These are phyloP conservation scores for Penicillium frequentans DNA, from an alignment of 2,329 filamentous ascomycete species.

Conservation along the genomic window DNA sequence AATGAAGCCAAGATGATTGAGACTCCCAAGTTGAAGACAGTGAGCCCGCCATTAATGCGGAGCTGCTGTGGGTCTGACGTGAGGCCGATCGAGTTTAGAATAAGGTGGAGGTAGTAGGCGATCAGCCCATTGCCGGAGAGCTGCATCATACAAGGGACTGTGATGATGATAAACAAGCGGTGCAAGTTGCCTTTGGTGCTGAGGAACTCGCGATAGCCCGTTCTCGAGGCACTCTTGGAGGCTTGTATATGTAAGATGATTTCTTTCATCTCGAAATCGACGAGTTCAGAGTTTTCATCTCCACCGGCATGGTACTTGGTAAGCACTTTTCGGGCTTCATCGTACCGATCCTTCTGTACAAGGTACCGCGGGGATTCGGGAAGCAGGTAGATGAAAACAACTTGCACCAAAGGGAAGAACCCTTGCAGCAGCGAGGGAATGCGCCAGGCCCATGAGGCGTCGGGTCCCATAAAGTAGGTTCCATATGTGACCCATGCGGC, in stretches of 20 bases:
- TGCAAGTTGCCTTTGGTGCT: constrained; percentile 5
- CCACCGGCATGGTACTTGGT: constrained; percentile 17
- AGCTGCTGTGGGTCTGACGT: constrained; percentile 34
- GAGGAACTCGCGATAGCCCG: background rate
- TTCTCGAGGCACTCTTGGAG: background rate
- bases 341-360: constrained; percentile 12
- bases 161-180: constrained; percentile 40
- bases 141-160: constrained; percentile 38
- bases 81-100: constrained; percentile 41
- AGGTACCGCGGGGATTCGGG: constrained; percentile 20
- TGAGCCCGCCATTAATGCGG: constrained; percentile 34
- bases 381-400: constrained; percentile 6
- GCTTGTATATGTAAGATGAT: constrained; percentile 1
- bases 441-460: constrained; percentile 18
- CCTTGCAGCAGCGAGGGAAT: constrained; percentile 17
- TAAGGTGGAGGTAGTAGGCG: constrained; percentile 36
- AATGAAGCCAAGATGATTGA: background rate
- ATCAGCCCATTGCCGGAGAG: constrained; percentile 41
- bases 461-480: constrained; percentile 10
- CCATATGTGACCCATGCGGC: constrained; percentile 27
- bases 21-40: constrained; percentile 6
- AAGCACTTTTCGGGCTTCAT: constrained; percentile 16
- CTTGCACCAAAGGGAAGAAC: constrained; percentile 8
- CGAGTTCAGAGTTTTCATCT: constrained; percentile 6
- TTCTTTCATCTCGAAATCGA: constrained; percentile 11